These are phyloP conservation scores for Exophiala mesophila DNA, from an alignment of 2,329 filamentous ascomycete species.

Conservation along the genomic window DNA sequence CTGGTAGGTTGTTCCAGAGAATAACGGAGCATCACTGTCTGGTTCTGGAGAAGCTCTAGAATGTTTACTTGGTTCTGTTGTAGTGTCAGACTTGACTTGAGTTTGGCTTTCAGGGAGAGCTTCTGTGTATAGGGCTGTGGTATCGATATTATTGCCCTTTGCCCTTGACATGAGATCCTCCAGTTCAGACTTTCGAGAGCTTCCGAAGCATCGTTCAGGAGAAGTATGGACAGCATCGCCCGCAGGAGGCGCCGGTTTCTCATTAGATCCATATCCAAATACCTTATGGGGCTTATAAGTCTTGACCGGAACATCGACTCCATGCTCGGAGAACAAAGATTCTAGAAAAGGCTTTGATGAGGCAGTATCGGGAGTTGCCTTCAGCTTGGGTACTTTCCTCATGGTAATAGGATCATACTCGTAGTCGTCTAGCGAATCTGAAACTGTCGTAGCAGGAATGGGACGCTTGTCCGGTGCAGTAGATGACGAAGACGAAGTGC, in stretches of 20 bases:
- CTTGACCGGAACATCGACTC: constrained; percentile 25
- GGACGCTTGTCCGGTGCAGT: too few relatives aligned
- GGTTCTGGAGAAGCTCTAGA: constrained; percentile 14
- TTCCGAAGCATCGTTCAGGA: constrained; percentile 5
- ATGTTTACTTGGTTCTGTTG: constrained; percentile 8
- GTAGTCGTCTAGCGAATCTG: constrained; percentile 19
- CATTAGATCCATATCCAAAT: constrained; percentile 18
- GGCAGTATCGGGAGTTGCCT: constrained; percentile 2
- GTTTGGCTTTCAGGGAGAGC: background rate
- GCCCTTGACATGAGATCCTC: constrained; percentile 13
- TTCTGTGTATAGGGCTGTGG: constrained; percentile 21
- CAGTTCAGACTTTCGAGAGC: constrained; percentile 19
- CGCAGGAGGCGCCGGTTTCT: constrained; percentile 1
- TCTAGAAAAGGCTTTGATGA: constrained; percentile 15
- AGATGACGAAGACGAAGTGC: background rate
- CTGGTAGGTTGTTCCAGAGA: constrained; percentile 26
- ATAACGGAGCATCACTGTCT: constrained; percentile 21
- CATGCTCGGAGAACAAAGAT: constrained; percentile 23
- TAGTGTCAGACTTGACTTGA: constrained; percentile 1
- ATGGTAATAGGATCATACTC: constrained; percentile 41
- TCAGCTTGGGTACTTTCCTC: constrained; percentile 34
- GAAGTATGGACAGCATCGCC: background rate
- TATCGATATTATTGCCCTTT: constrained; percentile 26
- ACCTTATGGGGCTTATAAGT: constrained; percentile 23
- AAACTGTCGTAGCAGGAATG: too few relatives aligned